Evolutionary conservation across 164 flowering plant species (phyloP).

Genomic region (Macadamia integrifolia): DNA sequence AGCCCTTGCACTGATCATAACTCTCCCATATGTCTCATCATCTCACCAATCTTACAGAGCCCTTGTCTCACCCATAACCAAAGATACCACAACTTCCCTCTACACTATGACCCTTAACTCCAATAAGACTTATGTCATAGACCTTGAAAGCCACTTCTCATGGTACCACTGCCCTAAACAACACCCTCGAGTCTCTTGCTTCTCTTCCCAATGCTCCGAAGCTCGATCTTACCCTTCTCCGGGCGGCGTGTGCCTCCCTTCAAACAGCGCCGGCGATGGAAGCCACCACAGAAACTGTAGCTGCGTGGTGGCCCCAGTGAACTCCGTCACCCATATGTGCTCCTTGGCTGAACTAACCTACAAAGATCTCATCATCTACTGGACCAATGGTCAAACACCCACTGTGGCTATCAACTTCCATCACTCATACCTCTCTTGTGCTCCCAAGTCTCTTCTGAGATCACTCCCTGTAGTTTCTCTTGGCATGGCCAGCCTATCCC

Average conservation of each 20-base stretch:
- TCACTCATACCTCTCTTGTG: slow-evolving; percentile 22
- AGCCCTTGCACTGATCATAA: neutral
- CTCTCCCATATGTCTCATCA: neutral
- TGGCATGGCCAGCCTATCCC: slow-evolving; percentile 36
- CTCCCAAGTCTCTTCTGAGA: slow-evolving; percentile 15
- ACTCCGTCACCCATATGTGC: slow-evolving; percentile 20
- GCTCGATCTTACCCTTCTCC: slow-evolving; percentile 13
- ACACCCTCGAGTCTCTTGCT: slow-evolving; percentile 17
- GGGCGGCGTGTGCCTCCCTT: neutral
- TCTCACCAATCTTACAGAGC: slow-evolving; percentile 17
- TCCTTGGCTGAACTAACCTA: slow-evolving; percentile 16
- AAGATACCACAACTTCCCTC: slow-evolving; percentile 22
- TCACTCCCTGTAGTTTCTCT: slow-evolving; percentile 19
- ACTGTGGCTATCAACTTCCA: slow-evolving; percentile 4
- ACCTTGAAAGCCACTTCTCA: slow-evolving; percentile 20
- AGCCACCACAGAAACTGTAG: neutral
- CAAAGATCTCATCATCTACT: slow-evolving; percentile 14
- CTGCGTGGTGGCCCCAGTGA: slow-evolving; percentile 21
- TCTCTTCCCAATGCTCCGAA: slow-evolving; percentile 4
- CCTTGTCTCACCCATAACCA: slow-evolving; percentile 30
- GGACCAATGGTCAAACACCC: slow-evolving; percentile 23
- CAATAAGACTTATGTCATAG: slow-evolving; percentile 22
- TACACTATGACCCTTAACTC: slow-evolving; percentile 22
- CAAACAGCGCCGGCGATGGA: neutral
- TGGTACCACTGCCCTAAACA: slow-evolving; percentile 21